Percentiles rank a stretch among this genome's conserved stretches.
Evolutionary conservation across 2,329 filamentous ascomycete genomes (phyloP).

Genomic region (Fusarium beomiforme): DNA sequence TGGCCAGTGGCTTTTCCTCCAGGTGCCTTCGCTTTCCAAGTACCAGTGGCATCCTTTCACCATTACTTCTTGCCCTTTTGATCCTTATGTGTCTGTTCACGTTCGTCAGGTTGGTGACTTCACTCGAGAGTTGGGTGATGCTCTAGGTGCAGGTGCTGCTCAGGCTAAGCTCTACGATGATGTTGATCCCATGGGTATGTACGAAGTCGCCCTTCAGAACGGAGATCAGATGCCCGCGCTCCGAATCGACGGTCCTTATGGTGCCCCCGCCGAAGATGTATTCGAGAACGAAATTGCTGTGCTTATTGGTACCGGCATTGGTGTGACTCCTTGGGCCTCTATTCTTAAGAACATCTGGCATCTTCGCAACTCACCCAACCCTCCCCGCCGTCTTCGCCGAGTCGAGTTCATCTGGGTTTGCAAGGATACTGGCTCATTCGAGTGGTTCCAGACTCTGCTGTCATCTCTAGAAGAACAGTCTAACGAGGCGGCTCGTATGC

Average conservation of each 20-base stretch:
- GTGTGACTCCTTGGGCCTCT: slow-evolving; percentile 86
- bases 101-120: slow-evolving; percentile 98
- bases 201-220: slow-evolving; percentile 94
- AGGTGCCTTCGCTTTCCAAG: slow-evolving; percentile 86
- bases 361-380: slow-evolving; percentile 87
- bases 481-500: slow-evolving; percentile 71
- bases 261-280: slow-evolving; percentile 95
- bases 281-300: slow-evolving; percentile 93
- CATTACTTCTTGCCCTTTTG: slow-evolving; percentile 97
- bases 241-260: slow-evolving; percentile 94
- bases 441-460: slow-evolving; percentile 97
- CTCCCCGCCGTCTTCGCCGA: slow-evolving; percentile 86
- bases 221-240: slow-evolving; percentile 91
- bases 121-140: slow-evolving; percentile 91
- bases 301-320: slow-evolving; percentile 86
- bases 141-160: slow-evolving; percentile 88
- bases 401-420: slow-evolving; percentile 99
- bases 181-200: slow-evolving; percentile 94
- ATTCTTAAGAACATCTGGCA: slow-evolving; percentile 99
- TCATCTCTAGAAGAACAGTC: slow-evolving; percentile 91
- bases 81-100: slow-evolving; percentile 93
- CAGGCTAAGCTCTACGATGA: slow-evolving; percentile 91
- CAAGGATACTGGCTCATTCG: slow-evolving; percentile 93
- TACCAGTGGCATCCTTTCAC: slow-evolving; percentile 99
- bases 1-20: slow-evolving; percentile 97